Evolutionary conservation across 2,329 filamentous ascomycete genomes (phyloP), one percentile per base, ranked within the genome.

Genomic region (Neoscytalidium dimidiatum): DNA sequence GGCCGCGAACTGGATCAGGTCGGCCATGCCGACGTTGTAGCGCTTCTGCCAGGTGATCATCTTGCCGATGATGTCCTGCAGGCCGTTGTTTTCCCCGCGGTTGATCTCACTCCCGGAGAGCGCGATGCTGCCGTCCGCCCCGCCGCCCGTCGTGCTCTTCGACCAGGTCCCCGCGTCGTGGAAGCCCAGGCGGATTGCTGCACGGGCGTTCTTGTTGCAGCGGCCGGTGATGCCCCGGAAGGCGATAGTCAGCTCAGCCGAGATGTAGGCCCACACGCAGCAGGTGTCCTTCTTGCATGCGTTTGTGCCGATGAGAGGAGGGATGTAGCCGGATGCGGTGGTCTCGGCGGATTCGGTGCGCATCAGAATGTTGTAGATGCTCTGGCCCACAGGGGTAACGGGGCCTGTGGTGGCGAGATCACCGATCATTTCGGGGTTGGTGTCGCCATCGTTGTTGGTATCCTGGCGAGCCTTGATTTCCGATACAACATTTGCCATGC

Each of bases 1-100:
- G 29, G 67, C 79, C 2, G 79, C 83, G 58, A 84, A 81, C 70
- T 85, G 83, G 44, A 85, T 82, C 19, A 87, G 74, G 71, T 87
- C 85, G 23, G 84, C 85, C 68, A 84, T 82, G 11, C 78, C 75
- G n/a, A 85, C 77, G 21, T 75, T 73, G 65, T 79, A 82, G 63
- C 79, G 76, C 31, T 69, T 66, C 62, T 78, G 78, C 68, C 83
- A 78, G 2, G 66, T 65, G 44, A 74, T 71, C 4, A 82, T 77
- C 26, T 77, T 71, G 3, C 65, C 66, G 9, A 78, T 78, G 43
- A 84, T 81, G 8, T 70, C 73, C 62, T 78, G 71, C 6, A 87
- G 75, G 0, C 83, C 84, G n/a, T 71, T 74, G 72, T 87, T 78
- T 49, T 79, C 77, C 1, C 67, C 38, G 1, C 79, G 71, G n/a